Percentiles rank a stretch among this genome's conserved stretches.
Conservation (phyloP, 225 moss, liverwort and hornwort species). For the Physcomitrellopsis africana region DNA sequence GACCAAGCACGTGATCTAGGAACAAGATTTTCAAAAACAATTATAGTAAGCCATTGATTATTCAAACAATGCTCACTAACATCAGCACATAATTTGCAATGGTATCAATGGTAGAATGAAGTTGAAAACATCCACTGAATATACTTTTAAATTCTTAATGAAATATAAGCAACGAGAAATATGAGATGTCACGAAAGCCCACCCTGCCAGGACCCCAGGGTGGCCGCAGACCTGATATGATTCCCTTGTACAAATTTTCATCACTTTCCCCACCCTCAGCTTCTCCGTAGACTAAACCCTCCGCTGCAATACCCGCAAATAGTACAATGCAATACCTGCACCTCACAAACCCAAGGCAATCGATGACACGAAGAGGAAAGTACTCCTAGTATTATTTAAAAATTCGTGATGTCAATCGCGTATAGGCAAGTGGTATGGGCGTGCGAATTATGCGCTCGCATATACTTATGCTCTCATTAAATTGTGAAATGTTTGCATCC, state of each 20-base stretch:
- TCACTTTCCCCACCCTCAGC: constrained; percentile 96
- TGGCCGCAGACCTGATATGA: constrained; percentile 77
- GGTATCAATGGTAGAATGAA: constrained; percentile 12
- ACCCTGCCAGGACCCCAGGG: constrained; percentile 96
- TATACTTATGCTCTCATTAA: constrained; percentile 76
- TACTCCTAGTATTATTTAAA: neutral
- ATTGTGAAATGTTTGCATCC: constrained; percentile 73
- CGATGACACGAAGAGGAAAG: neutral
- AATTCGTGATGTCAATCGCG: constrained; percentile 79
- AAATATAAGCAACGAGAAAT: constrained; percentile 1
- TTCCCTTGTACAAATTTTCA: constrained; percentile 87
- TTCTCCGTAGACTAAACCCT: constrained; percentile 89
- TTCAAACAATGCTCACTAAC: too few species aligned
- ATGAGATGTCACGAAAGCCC: constrained; percentile 18
- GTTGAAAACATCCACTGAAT: neutral
- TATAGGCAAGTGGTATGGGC: constrained; percentile 85
- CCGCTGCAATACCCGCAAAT: constrained; percentile 96
- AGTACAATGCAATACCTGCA: constrained; percentile 87
- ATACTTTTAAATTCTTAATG: neutral
- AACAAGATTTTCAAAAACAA: too few species aligned
- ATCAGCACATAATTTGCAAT: neutral
- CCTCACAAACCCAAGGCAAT: constrained; percentile 7
- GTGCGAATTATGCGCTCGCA: constrained; percentile 74
- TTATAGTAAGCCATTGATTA: too few species aligned
- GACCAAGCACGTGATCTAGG: too few species aligned